Conservation (phyloP, 768 basidiomycete species). For the Suillus sp. region DNA sequence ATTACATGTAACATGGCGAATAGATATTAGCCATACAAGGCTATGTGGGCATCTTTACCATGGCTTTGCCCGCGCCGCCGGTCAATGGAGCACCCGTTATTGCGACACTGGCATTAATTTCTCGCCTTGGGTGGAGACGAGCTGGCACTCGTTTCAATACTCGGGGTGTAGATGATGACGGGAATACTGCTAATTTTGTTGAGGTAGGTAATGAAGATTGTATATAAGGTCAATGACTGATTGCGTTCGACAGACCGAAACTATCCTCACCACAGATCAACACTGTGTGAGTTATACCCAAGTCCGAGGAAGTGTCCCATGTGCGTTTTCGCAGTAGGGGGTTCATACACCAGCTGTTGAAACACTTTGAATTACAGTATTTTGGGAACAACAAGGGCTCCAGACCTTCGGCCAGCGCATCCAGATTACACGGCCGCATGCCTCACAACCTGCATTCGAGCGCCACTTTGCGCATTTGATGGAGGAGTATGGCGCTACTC, state of each 20-base stretch:
- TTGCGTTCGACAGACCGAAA: slow-evolving; percentile 68
- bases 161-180: slow-evolving; percentile 93
- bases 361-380: slow-evolving; percentile 55
- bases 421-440: slow-evolving; percentile 93
- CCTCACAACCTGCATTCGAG: slow-evolving; percentile 96
- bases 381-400: slow-evolving; percentile 98
- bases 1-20: slow-evolving; percentile 14
- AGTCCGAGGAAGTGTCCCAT: slow-evolving; percentile 92
- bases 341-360: slow-evolving; percentile 9
- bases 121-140: slow-evolving; percentile 89
- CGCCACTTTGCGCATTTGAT: slow-evolving; percentile 87
- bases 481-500: slow-evolving; percentile 81
- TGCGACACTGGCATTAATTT: slow-evolving; percentile 79
- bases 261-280: slow-evolving; percentile 82
- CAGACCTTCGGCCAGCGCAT: slow-evolving; percentile 94
- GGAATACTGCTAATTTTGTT: slow-evolving; percentile 94
- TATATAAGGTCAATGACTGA: slow-evolving; percentile 17
- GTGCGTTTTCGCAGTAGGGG: slow-evolving; percentile 51
- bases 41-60: slow-evolving; percentile 80
- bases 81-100: slow-evolving; percentile 71
- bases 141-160: slow-evolving; percentile 98
- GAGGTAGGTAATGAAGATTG: slow-evolving; percentile 56
- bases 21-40: slow-evolving; percentile 94
- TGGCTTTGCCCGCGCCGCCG: slow-evolving; percentile 76
- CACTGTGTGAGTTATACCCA: slow-evolving; percentile 92